phyloP scores from a whole-genome alignment of 257 asterid genomes.

The Henckelia pumila region DNA sequence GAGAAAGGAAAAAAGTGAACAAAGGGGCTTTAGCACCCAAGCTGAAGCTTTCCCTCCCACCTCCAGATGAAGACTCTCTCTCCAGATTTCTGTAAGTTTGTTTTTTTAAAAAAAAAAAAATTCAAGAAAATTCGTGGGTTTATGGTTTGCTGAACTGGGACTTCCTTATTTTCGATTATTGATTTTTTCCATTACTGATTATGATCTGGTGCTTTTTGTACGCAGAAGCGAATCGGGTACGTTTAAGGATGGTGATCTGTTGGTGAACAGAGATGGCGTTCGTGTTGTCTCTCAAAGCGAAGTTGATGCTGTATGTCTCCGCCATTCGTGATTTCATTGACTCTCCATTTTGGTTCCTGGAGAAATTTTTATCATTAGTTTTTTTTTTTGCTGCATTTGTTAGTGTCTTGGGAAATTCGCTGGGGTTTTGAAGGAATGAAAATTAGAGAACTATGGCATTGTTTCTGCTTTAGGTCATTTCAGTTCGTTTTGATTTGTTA shows the following conservation, averaged over 20 bases:
- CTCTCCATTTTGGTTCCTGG: neutral
- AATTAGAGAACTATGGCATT: neutral
- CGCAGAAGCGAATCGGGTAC: constrained; percentile 93
- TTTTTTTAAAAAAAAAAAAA: too few species aligned
- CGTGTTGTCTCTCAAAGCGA: constrained; percentile 72
- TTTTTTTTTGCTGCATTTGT: constrained; percentile 6
- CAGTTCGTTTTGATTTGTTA: neutral
- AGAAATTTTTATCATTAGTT: constrained; percentile 4
- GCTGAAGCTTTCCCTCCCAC: constrained; percentile 88
- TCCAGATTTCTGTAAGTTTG: constrained; percentile 75
- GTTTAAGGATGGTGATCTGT: constrained; percentile 93
- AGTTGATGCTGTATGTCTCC: constrained; percentile 61
- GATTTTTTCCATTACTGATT: neutral
- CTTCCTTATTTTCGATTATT: neutral
- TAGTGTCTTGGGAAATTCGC: neutral
- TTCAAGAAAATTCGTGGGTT: neutral
- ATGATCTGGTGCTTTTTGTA: constrained; percentile 25
- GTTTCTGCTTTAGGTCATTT: neutral
- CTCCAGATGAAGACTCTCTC: constrained; percentile 72
- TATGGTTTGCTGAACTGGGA: neutral
- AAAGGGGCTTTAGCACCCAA: constrained; percentile 75
- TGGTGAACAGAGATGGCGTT: constrained; percentile 93
- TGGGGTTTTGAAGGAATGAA: neutral
- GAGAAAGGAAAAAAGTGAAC: constrained; percentile 39
- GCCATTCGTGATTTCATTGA: neutral